These are phyloP conservation scores for Botrytis elliptica DNA, from an alignment of 2,329 filamentous ascomycete species.

Conservation along the genomic window DNA sequence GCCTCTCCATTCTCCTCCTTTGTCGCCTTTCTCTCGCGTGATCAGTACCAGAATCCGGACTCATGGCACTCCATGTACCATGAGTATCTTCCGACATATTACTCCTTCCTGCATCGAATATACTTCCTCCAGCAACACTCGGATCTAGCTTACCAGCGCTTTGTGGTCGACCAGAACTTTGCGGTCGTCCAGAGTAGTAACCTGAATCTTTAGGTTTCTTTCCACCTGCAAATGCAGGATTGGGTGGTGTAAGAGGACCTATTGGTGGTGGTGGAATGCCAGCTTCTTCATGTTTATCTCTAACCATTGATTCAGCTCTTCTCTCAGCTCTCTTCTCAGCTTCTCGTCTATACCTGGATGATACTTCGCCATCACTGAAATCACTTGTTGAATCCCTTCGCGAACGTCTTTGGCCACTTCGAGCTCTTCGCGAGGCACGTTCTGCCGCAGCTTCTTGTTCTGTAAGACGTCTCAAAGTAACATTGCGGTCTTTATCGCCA, in stretches of 20 bases:
- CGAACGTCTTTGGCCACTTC: conserved; percentile 41
- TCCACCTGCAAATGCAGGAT: conserved; percentile 55
- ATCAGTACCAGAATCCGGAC: conserved; percentile 30
- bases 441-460: conserved; percentile 56
- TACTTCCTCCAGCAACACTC: conserved; percentile 31
- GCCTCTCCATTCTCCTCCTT: conserved; percentile 55
- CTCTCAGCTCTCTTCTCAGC: conserved; percentile 40
- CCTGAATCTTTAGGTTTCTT: conserved; percentile 58
- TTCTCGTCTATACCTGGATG: conserved; percentile 55
- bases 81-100: conserved; percentile 36
- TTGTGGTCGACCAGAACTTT: conserved; percentile 30
- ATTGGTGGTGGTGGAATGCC: conserved; percentile 34
- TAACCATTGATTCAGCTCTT: conserved; percentile 28
- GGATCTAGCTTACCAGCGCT: conserved; percentile 22
- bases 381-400: conserved; percentile 55
- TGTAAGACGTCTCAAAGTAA: conserved; percentile 60
- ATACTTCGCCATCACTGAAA: conserved; percentile 56
- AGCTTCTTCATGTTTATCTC: conserved; percentile 41
- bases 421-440: conserved; percentile 33
- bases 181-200: conserved; percentile 56
- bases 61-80: conserved; percentile 40
- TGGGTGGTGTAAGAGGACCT: conserved; percentile 53
- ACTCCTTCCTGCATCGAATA: conserved; percentile 25
- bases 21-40: conserved; percentile 53
- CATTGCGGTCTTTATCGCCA: conserved; percentile 58